These are phyloP conservation scores for Aphanomyces euteiches DNA, from an alignment of 352 stramenopile genomes.

Conservation along the genomic window DNA sequence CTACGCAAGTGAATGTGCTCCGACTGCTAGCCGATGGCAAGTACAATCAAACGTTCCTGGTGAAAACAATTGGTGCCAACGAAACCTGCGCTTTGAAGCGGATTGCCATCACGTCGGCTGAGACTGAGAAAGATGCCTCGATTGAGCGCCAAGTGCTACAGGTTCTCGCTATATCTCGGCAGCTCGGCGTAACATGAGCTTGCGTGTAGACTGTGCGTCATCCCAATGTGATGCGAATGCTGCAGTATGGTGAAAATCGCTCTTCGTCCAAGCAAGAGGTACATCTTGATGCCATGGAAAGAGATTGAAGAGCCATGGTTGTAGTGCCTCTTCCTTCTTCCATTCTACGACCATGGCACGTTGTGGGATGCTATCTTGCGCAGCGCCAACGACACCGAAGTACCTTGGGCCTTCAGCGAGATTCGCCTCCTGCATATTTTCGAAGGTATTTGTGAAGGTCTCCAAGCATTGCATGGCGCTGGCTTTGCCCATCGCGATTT, in stretches of 20 bases:
- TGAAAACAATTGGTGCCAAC: constrained; percentile 40
- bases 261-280: constrained; percentile 65
- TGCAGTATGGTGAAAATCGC: constrained; percentile 71
- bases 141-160: constrained; percentile 73
- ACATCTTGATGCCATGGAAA: neutral
- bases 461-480: constrained; percentile 66
- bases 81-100: constrained; percentile 81
- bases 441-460: constrained; percentile 74
- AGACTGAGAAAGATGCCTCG: constrained; percentile 70
- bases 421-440: constrained; percentile 77
- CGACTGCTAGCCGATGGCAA: constrained; percentile 66
- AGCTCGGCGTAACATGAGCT: neutral
- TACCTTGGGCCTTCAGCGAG: constrained; percentile 81
- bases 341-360: constrained; percentile 79
- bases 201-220: constrained; percentile 62
- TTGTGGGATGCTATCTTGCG: constrained; percentile 71
- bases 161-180: constrained; percentile 35
- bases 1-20: constrained; percentile 62
- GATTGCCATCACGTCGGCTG: constrained; percentile 75
- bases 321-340: constrained; percentile 81
- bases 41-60: constrained; percentile 78
- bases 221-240: constrained; percentile 71
- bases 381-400: constrained; percentile 60
- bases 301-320: neutral
- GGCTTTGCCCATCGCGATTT: constrained; percentile 84